Conservation (phyloP, 345 rosid genomes). For the Gossypium australe region DNA sequence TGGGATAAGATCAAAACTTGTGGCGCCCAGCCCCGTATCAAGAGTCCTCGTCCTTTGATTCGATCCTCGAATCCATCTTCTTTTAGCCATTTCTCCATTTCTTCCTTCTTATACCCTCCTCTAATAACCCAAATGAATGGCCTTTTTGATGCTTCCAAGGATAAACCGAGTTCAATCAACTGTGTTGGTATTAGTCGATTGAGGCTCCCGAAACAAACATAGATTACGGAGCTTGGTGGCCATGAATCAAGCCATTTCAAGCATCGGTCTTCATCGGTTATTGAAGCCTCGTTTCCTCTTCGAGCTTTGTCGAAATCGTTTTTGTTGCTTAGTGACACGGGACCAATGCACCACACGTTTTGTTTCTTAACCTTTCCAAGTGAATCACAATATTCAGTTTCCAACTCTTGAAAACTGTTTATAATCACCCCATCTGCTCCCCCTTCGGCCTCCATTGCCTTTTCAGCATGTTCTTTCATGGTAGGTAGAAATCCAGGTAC, state of each 20-base stretch:
- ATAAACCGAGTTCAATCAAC: background rate
- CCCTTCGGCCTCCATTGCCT: background rate
- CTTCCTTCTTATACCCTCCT: slow-evolving; percentile 9
- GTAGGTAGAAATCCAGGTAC: slow-evolving; percentile 3
- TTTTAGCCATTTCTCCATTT: slow-evolving; percentile 21
- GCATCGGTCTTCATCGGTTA: background rate
- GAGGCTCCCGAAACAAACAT: background rate
- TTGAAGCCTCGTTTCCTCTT: slow-evolving; percentile 12
- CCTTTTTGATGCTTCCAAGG: background rate
- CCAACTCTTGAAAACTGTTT: slow-evolving; percentile 1
- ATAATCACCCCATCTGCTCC: slow-evolving; percentile 6
- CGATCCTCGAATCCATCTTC: slow-evolving; percentile 25
- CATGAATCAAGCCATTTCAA: slow-evolving; percentile 31
- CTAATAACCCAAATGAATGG: slow-evolving; percentile 16
- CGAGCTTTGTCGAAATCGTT: slow-evolving; percentile 22
- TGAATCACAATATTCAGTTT: background rate
- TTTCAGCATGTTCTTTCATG: background rate
- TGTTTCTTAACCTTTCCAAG: background rate
- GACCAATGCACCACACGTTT: slow-evolving; percentile 22
- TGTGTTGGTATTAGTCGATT: background rate
- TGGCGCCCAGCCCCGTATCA: slow-evolving; percentile 35
- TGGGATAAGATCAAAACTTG: slow-evolving; percentile 31
- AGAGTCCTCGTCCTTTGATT: slow-evolving; percentile 19
- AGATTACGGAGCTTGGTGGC: background rate
- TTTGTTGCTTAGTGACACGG: slow-evolving; percentile 32